Conservation (phyloP, 116 monocot species). For the Iris pallida region DNA sequence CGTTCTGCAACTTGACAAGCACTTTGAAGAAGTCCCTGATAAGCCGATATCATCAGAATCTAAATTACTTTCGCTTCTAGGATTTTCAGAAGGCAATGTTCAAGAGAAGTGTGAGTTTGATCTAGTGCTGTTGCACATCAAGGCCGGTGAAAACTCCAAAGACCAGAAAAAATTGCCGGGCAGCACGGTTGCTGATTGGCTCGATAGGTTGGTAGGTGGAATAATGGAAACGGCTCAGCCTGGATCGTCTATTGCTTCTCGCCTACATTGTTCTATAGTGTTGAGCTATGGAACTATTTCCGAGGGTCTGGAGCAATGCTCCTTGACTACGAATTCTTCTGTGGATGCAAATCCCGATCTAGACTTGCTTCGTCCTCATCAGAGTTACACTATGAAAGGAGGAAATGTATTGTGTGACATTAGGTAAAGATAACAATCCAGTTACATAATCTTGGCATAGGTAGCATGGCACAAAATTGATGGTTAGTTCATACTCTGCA, state of each 20-base stretch:
- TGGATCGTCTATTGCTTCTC: constrained; percentile 55
- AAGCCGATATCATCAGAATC: constrained; percentile 15
- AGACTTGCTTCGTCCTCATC: constrained; percentile 68
- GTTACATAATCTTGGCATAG: neutral
- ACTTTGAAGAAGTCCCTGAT: constrained; percentile 15
- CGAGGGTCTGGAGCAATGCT: constrained; percentile 23
- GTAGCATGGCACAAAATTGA: neutral
- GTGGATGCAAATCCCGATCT: constrained; percentile 63
- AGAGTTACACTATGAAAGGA: constrained; percentile 84
- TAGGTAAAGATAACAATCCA: constrained; percentile 40
- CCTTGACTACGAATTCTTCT: constrained; percentile 22
- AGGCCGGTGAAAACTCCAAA: constrained; percentile 25
- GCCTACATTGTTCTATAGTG: constrained; percentile 66
- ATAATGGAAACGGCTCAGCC: constrained; percentile 43
- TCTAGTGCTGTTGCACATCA: constrained; percentile 70
- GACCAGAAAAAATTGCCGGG: constrained; percentile 31
- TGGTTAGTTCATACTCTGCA: constrained; percentile 19
- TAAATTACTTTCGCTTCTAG: constrained; percentile 49
- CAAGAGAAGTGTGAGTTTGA: constrained; percentile 71
- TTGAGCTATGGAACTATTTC: constrained; percentile 60
- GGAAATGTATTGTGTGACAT: constrained; percentile 53
- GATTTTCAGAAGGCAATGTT: constrained; percentile 57
- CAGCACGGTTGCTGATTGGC: constrained; percentile 38
- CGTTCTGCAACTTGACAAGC: constrained; percentile 36
- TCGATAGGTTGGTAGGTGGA: constrained; percentile 60